Evolutionary conservation across 345 rosid genomes (phyloP), one percentile per base, ranked within the genome.

Genomic region (Excoecaria cochinchinensis): DNA sequence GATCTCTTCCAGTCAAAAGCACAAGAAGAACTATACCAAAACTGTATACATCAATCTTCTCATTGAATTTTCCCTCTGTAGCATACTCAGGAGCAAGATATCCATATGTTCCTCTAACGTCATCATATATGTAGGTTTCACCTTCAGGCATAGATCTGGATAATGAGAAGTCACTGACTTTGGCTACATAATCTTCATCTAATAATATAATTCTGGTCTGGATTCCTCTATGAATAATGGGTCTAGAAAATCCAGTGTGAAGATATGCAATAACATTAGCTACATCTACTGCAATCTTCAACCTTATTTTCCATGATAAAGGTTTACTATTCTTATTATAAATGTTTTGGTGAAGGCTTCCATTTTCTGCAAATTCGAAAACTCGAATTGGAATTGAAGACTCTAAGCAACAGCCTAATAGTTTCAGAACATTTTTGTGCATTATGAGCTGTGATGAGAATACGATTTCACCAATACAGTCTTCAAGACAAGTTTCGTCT

Each of bases 191-290:
- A 8, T 67, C 8, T 17, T 71, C 48, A 42, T 62, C 48, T 31
- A 78, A 21, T 19, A 71, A 19, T 14, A 78, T 71, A 48, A n/a
- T 75, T 3, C 0, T 0, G 42, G 65, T 24, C 5, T 12, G 31
- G 36, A 78, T 60, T 8, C 42, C 8, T 46, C 71, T 67, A 25
- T 71, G 51, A 21, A 74, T 24, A n/a, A 74, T 31, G 1, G 73
- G 62, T 58, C 55, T 55, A 5, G 70, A 39, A 51, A 77, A 74
- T 40, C 70, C 59, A 22, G 63, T 44, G 61, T 72, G 77, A 51
- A 76, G 77, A 76, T 70, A 70, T 0, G 76, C 47, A 40, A 73
- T 59, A 8, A 40, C 80, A 52, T 69, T 52, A 24, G 74, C 80
- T 3, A 73, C 31, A 15, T 72, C 73, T 71, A 56, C 22, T 25